A percentile compares a stretch with the other conserved stretches of the same genome.
These are phyloP conservation scores for Quercus phellos DNA, from an alignment of 331 rosid species.

Conservation along the genomic window DNA sequence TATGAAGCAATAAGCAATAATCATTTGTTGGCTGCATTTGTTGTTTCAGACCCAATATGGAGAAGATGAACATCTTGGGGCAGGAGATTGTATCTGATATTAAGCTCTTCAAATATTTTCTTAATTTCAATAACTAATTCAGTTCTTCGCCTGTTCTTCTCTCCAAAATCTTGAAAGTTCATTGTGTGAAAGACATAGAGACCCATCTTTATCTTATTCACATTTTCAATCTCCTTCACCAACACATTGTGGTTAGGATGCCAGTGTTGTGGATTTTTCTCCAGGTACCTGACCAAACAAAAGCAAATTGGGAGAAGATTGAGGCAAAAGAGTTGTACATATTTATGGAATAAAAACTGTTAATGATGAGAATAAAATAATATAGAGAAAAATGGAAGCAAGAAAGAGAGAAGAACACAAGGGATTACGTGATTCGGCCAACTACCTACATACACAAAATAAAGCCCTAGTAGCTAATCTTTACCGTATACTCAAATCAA, in stretches of 20 bases:
- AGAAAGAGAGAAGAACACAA: no score
- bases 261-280: constrained; percentile 58
- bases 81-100: constrained; percentile 66
- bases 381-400: no score
- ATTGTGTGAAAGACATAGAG: constrained; percentile 62
- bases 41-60: constrained; percentile 32
- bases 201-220: constrained; percentile 62
- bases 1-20: constrained; percentile 4
- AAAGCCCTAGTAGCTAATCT: no score
- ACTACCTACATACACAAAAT: no score
- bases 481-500: no score
- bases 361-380: no score
- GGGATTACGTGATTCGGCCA: no score
- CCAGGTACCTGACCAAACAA: constrained; percentile 55
- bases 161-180: constrained; percentile 66
- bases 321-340: background rate
- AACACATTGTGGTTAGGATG: constrained; percentile 50
- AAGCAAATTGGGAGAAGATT: constrained; percentile 7
- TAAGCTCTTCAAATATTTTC: constrained; percentile 71
- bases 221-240: constrained; percentile 65
- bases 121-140: constrained; percentile 66
- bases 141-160: constrained; percentile 60
- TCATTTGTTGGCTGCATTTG: constrained; percentile 20
- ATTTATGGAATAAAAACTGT: no score
- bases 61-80: constrained; percentile 63